Base-by-base conservation (phyloP, 225 moss, liverwort and hornwort species). In the Polytrichum commune region DNA sequence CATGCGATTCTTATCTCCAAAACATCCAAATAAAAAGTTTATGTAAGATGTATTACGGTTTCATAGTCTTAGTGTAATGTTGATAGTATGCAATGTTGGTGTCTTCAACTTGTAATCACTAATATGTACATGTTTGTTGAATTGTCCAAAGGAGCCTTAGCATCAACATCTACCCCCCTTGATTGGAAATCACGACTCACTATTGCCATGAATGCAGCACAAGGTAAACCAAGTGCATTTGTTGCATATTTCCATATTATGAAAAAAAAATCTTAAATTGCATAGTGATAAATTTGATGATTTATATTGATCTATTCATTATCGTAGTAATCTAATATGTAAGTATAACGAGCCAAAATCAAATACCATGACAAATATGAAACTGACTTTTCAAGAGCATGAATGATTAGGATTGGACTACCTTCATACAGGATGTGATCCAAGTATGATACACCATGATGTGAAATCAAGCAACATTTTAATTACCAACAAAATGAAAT, bases 181-280 rank as follows among this genome's bases (percentile, higher is more conserved):
- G 73, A 77, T 70, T 87, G 86, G 86, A 84, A 70, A 58, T 56
- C 18, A 35, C 73, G 84, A 0, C 19, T 83, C 7, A 72, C 73
- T 62, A 76, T 87, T 66, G 80, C 83, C 7, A 1, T 85, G 5
- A 74, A 76, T 65, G 74, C 82, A n/a, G 85, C 85, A 0, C 82
- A 56, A 57, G 85, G 85, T 85, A 74, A 58, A 24, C 22, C 6
- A n/a, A 1, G n/a, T 58, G 1, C 19, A 1, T 0, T 6, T 58
- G 1, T n/a, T 20, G 4, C 6, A 58, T 58, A 58, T 58, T 7
- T 7, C 22, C 2, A 22, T 6, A 2, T n/a, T 58, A 1, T 2
- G 1, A 26, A 26, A 26, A n/a, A n/a, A n/a, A n/a, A n/a, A n/a
- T n/a, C n/a, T n/a, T n/a, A n/a, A n/a, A n/a, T n/a, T n/a, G n/a